These are phyloP conservation scores for Pestalotiopsis sp. DNA, from an alignment of 2,329 filamentous ascomycete species.

Conservation along the genomic window DNA sequence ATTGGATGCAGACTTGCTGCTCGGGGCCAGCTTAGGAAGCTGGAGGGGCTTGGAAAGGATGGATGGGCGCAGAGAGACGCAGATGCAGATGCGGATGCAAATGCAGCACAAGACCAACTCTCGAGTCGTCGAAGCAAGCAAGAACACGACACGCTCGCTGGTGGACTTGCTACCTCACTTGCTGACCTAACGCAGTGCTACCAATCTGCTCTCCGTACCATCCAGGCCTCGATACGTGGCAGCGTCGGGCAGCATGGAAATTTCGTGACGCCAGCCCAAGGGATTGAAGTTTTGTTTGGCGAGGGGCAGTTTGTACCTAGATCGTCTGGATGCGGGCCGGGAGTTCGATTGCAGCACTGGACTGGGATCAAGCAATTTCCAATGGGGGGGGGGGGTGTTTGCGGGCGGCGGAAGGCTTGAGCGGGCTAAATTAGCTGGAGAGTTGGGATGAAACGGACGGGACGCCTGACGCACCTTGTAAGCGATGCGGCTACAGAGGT, in stretches of 20 bases:
- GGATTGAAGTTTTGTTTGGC: background rate
- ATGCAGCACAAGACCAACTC: background rate
- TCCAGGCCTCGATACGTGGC: slow-evolving; percentile 3
- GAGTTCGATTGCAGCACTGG: background rate
- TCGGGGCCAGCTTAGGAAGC: background rate
- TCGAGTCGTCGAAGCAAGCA: background rate
- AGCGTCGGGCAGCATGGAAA: background rate
- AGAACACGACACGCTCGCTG: background rate
- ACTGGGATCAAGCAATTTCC: background rate
- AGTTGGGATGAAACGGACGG: background rate
- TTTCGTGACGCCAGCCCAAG: background rate
- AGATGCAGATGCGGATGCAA: slow-evolving; percentile 3
- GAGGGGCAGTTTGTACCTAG: background rate
- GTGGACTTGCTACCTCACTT: background rate
- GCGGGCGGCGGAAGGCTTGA: background rate
- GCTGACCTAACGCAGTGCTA: background rate
- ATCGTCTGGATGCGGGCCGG: background rate
- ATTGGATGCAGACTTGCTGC: background rate
- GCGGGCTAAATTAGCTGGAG: background rate
- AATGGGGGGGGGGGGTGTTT: background rate
- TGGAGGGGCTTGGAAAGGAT: background rate
- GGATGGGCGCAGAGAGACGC: background rate
- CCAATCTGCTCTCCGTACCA: background rate
- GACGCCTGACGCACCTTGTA: background rate
- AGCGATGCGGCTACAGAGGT: background rate